phyloP scores from a whole-genome alignment of 805 yeast species.

The Candida anglica region DNA sequence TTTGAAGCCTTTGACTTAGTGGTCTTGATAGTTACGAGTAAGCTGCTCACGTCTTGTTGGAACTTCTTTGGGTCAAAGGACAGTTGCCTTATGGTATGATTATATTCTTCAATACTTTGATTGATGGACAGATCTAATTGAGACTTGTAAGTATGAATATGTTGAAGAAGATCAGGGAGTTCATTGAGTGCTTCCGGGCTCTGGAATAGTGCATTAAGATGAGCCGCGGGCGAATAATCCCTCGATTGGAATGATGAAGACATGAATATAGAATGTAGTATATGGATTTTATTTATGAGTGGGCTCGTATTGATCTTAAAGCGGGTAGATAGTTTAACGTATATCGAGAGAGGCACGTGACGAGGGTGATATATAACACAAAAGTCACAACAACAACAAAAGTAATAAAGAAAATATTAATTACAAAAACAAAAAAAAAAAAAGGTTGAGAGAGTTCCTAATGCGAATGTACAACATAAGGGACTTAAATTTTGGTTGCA shows the following conservation, averaged over 20 bases:
- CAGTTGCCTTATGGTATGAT: conserved; percentile 9
- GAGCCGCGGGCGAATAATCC: conserved; percentile 51
- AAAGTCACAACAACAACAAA: too few relatives aligned
- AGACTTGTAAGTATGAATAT: conserved; percentile 48
- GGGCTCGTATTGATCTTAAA: too few relatives aligned
- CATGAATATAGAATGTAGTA: too few relatives aligned
- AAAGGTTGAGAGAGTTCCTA: too few relatives aligned
- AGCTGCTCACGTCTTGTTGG: conserved; percentile 30
- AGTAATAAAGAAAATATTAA: too few relatives aligned
- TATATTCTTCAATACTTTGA: conserved; percentile 30
- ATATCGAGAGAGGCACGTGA: too few relatives aligned
- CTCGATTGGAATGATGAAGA: conserved; percentile 16
- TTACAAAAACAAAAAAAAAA: too few relatives aligned
- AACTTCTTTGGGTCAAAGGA: conserved; percentile 10
- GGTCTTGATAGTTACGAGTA: conserved; percentile 43
- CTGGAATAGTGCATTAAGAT: conserved; percentile 48
- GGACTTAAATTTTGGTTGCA: too few relatives aligned
- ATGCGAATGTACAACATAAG: too few relatives aligned
- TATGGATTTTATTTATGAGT: too few relatives aligned
- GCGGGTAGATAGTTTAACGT: too few relatives aligned
- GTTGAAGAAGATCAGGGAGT: conserved; percentile 46
- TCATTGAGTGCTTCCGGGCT: conserved; percentile 48
- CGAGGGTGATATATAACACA: too few relatives aligned
- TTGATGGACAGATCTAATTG: conserved; percentile 45
- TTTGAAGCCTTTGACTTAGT: conserved; percentile 45